phyloP scores from a whole-genome alignment of 179 eudicot genomes.

The Heliamphora pulchella region DNA sequence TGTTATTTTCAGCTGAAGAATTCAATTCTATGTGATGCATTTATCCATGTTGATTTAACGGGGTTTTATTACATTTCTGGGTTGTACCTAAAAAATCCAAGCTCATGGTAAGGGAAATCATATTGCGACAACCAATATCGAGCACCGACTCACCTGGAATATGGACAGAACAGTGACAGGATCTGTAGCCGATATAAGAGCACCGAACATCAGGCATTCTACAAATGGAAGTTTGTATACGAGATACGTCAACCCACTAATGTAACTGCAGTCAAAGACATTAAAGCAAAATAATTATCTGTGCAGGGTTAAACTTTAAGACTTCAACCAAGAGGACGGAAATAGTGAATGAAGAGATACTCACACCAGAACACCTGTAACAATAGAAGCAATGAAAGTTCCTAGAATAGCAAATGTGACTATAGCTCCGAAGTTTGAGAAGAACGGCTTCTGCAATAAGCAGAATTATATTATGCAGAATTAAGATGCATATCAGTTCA shows the following conservation, averaged over 20 bases:
- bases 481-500: neutral
- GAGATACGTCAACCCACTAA: slow-evolving; percentile 72
- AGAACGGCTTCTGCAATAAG: slow-evolving; percentile 82
- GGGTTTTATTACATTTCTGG: neutral
- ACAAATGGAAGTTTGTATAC: slow-evolving; percentile 84
- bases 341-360: slow-evolving; percentile 21
- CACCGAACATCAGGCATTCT: slow-evolving; percentile 99
- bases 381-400: slow-evolving; percentile 79
- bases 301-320: slow-evolving; percentile 8
- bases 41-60: neutral
- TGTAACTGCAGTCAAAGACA: slow-evolving; percentile 52
- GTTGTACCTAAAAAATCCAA: neutral
- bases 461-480: neutral
- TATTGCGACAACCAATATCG: neutral
- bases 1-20: neutral
- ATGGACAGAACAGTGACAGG: slow-evolving; percentile 96
- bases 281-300: slow-evolving; percentile 17
- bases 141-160: slow-evolving; percentile 62
- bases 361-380: slow-evolving; percentile 94
- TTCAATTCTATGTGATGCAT: neutral
- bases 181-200: slow-evolving; percentile 96
- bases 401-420: slow-evolving; percentile 88
- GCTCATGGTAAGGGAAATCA: neutral
- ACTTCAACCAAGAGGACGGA: neutral
- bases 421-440: slow-evolving; percentile 98